Percentiles rank a stretch among this genome's conserved stretches.
phyloP scores from a whole-genome alignment of 78 protist species.

The Parvularia atlantis region DNA sequence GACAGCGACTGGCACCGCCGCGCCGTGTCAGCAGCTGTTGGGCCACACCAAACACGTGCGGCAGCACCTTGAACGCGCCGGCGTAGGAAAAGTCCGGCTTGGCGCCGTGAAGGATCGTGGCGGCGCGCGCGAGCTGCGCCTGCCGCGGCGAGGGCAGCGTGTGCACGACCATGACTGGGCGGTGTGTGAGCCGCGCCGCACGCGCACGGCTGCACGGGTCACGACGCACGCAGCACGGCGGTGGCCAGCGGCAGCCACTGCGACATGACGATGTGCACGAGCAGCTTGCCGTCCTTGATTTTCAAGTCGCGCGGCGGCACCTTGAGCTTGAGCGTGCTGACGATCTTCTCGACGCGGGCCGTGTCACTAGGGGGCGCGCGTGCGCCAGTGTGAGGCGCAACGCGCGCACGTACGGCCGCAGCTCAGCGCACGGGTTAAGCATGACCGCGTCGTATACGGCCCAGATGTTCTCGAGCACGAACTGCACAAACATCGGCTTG shows the following conservation, averaged over 20 bases:
- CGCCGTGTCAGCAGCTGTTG: no score
- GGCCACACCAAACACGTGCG: no score
- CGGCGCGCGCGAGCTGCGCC: no score
- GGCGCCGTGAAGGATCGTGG: no score
- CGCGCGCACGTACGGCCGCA: background rate
- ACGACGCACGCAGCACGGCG: slow-evolving; percentile 35
- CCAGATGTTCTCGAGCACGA: slow-evolving; percentile 74
- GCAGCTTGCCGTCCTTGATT: slow-evolving; percentile 18
- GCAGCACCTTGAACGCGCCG: no score
- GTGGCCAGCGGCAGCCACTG: slow-evolving; percentile 80
- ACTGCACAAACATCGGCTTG: slow-evolving; percentile 75
- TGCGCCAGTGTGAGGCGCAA: background rate
- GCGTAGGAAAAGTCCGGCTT: no score
- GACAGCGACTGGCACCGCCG: no score
- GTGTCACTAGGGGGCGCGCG: slow-evolving; percentile 21
- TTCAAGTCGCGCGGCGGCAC: slow-evolving; percentile 25
- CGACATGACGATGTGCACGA: slow-evolving; percentile 34
- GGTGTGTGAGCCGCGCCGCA: background rate
- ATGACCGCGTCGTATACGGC: slow-evolving; percentile 30
- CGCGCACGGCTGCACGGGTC: background rate
- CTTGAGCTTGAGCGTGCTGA: slow-evolving; percentile 32
- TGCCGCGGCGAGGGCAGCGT: background rate
- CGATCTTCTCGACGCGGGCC: slow-evolving; percentile 45
- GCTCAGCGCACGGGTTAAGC: no score
- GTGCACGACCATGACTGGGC: background rate